Conservation (phyloP, 495 filamentous ascomycete genomes). For the Endocarpon pusillum region DNA sequence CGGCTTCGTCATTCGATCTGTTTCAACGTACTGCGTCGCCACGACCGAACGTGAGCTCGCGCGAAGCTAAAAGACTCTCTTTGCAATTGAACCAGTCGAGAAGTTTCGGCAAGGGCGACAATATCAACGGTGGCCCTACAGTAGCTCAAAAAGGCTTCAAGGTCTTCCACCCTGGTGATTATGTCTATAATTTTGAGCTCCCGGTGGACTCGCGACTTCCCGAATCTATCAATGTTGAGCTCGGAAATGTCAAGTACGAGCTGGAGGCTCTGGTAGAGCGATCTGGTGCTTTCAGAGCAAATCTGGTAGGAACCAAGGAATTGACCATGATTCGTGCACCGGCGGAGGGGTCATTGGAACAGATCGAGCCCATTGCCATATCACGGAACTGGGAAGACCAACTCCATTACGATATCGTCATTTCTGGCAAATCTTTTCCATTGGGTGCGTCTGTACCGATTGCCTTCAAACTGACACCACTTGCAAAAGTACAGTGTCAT, state of each 20-base stretch:
- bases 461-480: constrained; percentile 88
- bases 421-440: constrained; percentile 95
- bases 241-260: constrained; percentile 78
- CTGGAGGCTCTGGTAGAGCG: constrained; percentile 79
- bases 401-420: constrained; percentile 95
- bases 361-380: constrained; percentile 91
- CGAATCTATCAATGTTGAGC: constrained; percentile 79
- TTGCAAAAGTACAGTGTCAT: constrained; percentile 94
- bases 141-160: constrained; percentile 79
- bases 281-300: constrained; percentile 81
- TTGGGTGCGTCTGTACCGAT: constrained; percentile 86
- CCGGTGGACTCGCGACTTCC: constrained; percentile 83
- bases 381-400: constrained; percentile 97
- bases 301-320: constrained; percentile 70
- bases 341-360: constrained; percentile 80
- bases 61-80: constrained; percentile 50
- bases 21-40: constrained; percentile 14
- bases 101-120: constrained; percentile 73
- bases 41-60: constrained; percentile 11
- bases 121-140: constrained; percentile 33
- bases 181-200: constrained; percentile 88
- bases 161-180: constrained; percentile 75
- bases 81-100: constrained; percentile 64
- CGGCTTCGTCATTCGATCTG: constrained; percentile 19
- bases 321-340: constrained; percentile 76